phyloP scores from a whole-genome alignment of 2,329 filamentous ascomycete species.

The Alternaria infectoria region DNA sequence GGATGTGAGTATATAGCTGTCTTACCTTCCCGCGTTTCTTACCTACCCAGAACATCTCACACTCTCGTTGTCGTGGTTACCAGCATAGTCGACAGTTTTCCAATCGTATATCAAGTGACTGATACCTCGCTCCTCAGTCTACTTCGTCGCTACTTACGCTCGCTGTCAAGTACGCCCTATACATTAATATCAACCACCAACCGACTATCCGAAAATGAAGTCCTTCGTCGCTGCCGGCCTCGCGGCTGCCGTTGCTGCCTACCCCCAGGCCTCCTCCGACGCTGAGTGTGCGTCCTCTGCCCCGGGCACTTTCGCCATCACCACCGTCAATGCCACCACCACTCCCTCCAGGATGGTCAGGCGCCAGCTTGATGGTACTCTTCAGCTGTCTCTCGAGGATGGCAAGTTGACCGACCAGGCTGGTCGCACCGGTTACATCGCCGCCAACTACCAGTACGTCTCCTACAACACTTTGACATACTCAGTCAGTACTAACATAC shows the following conservation, averaged over 20 bases:
- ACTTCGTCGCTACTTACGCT: conserved; percentile 28
- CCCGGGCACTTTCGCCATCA: conserved; percentile 65
- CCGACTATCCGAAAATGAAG: conserved; percentile 35
- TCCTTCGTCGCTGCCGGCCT: conserved; percentile 39
- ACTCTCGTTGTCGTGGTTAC: conserved; percentile 37
- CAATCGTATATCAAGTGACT: conserved; percentile 27
- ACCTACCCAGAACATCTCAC: conserved; percentile 17
- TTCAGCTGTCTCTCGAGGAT: conserved; percentile 67
- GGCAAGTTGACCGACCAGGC: conserved; percentile 70
- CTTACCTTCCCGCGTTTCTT: conserved; percentile 21
- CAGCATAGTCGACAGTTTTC: conserved; percentile 12
- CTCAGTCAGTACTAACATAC: conserved; percentile 5
- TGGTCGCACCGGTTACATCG: conserved; percentile 78
- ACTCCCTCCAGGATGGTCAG: conserved; percentile 29
- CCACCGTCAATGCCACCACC: conserved; percentile 57
- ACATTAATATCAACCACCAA: conserved; percentile 14
- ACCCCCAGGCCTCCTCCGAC: conserved; percentile 50
- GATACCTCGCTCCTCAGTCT: conserved; percentile 50
- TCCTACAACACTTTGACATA: background rate
- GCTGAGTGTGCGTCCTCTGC: conserved; percentile 60
- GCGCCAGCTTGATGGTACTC: conserved; percentile 49
- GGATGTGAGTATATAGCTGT: conserved; percentile 38
- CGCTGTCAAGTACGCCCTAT: conserved; percentile 16
- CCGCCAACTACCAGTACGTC: conserved; percentile 71
- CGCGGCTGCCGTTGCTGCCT: conserved; percentile 36